Percentiles rank a stretch among this genome's conserved stretches.
These are phyloP conservation scores for Rhodotorula sp. DNA, from an alignment of 1,284 basidiomycete genomes.

Conservation along the genomic window DNA sequence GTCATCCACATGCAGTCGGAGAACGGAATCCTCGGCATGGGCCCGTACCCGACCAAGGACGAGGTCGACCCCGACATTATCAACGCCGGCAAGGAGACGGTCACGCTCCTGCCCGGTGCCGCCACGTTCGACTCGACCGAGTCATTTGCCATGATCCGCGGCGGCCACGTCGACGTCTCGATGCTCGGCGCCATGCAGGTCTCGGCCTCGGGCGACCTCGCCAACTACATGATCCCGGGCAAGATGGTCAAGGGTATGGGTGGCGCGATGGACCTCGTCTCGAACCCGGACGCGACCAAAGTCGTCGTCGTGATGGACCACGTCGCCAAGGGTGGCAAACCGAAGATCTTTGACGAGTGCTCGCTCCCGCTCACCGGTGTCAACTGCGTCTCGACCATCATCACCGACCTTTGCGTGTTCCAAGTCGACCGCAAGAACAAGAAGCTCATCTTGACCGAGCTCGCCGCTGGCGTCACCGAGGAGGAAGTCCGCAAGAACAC, in stretches of 20 bases:
- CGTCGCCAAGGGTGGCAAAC: constrained; percentile 79
- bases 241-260: constrained; percentile 66
- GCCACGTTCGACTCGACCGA: constrained; percentile 88
- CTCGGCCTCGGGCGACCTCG: constrained; percentile 85
- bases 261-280: constrained; percentile 78
- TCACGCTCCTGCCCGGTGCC: constrained; percentile 86
- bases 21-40: constrained; percentile 93
- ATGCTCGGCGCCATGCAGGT: constrained; percentile 94
- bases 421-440: constrained; percentile 74
- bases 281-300: constrained; percentile 85
- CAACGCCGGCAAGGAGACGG: constrained; percentile 87
- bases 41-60: constrained; percentile 82
- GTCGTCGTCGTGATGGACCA: constrained; percentile 72
- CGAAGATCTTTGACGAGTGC: constrained; percentile 81
- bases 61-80: constrained; percentile 65
- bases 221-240: constrained; percentile 69
- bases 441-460: constrained; percentile 71
- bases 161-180: constrained; percentile 90
- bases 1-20: constrained; percentile 90
- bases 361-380: constrained; percentile 82
- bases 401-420: constrained; percentile 82
- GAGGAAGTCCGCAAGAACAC: constrained; percentile 85
- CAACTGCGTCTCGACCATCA: constrained; percentile 78
- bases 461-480: constrained; percentile 76
- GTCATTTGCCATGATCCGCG: constrained; percentile 60